These are phyloP conservation scores for Colletotrichum lentis DNA, from an alignment of 2,329 filamentous ascomycete species.

Conservation along the genomic window DNA sequence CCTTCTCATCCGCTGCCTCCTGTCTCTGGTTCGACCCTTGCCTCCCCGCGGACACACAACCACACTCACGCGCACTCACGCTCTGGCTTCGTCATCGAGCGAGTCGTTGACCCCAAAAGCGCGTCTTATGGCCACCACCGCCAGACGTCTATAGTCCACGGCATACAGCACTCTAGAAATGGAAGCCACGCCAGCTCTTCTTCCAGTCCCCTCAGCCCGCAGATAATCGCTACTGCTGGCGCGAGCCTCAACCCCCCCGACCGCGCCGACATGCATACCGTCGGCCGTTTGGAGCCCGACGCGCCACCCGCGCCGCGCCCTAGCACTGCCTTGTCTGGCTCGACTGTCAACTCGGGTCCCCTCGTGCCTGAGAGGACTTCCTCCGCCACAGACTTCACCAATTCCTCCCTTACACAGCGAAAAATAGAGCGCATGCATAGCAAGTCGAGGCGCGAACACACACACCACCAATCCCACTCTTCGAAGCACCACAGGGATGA, in stretches of 20 bases:
- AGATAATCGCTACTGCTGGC: slow-evolving; percentile 78
- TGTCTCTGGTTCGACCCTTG: slow-evolving; percentile 41
- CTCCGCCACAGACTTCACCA: slow-evolving; percentile 56
- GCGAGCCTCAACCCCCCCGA: slow-evolving; percentile 59
- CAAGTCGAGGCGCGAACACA: slow-evolving; percentile 74
- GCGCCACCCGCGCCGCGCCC: slow-evolving; percentile 51
- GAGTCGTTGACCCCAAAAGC: slow-evolving; percentile 64
- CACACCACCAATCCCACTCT: slow-evolving; percentile 79
- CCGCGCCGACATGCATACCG: slow-evolving; percentile 59
- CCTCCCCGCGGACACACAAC: slow-evolving; percentile 52
- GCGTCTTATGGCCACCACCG: slow-evolving; percentile 84
- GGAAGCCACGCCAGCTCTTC: slow-evolving; percentile 83
- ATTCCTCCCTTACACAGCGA: slow-evolving; percentile 57
- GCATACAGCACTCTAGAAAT: slow-evolving; percentile 90
- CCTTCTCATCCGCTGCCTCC: slow-evolving; percentile 40
- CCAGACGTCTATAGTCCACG: slow-evolving; percentile 96
- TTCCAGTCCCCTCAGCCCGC: slow-evolving; percentile 85
- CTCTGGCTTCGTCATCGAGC: slow-evolving; percentile 57
- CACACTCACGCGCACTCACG: slow-evolving; percentile 52
- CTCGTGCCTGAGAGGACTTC: slow-evolving; percentile 56
- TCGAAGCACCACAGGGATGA: slow-evolving; percentile 74
- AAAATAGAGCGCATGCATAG: slow-evolving; percentile 70
- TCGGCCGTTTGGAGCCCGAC: slow-evolving; percentile 58
- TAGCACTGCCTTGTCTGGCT: slow-evolving; percentile 58
- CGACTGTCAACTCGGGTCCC: slow-evolving; percentile 46